Evolutionary conservation across 1,284 basidiomycete genomes (phyloP).

Genomic region (Porogramme epimiltina): DNA sequence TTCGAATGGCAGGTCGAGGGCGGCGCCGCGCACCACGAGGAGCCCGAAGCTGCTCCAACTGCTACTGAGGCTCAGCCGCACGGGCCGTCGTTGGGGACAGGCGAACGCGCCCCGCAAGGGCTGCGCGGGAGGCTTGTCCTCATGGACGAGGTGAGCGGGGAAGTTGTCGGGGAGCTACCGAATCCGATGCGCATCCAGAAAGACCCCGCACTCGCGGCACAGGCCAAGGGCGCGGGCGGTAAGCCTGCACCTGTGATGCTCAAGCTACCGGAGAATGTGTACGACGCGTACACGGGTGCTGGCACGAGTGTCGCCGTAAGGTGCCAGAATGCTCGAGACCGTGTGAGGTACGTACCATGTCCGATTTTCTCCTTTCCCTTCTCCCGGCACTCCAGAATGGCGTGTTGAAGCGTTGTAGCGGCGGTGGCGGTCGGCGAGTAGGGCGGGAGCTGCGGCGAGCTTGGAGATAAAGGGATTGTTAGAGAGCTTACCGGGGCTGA

Average conservation of each 20-base stretch:
- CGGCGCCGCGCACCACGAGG: constrained; percentile 14
- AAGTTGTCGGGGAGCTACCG: constrained; percentile 75
- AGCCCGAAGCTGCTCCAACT: neutral
- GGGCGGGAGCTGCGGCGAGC: too few relatives aligned
- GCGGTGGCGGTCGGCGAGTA: too few relatives aligned
- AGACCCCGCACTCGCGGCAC: constrained; percentile 43
- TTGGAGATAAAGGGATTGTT: too few relatives aligned
- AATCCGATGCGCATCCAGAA: constrained; percentile 59
- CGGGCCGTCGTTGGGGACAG: neutral
- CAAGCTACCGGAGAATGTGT: constrained; percentile 54
- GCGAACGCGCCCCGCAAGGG: constrained; percentile 32
- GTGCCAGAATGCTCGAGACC: too few relatives aligned
- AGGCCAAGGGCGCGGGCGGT: constrained; percentile 14
- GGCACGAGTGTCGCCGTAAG: constrained; percentile 18
- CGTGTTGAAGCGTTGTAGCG: too few relatives aligned
- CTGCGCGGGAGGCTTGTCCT: constrained; percentile 72
- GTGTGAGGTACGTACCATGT: too few relatives aligned
- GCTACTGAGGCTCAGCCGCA: too few relatives aligned
- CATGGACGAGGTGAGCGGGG: constrained; percentile 74
- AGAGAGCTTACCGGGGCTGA: too few relatives aligned
- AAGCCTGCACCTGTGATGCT: constrained; percentile 65
- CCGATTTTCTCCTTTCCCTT: too few relatives aligned
- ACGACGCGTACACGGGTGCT: constrained; percentile 33
- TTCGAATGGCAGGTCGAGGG: constrained; percentile 26
- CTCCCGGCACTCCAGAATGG: too few relatives aligned